A percentile compares a stretch with the other conserved stretches of the same genome.
Conservation (phyloP, 1,284 basidiomycete genomes). For the Trichosporon sp. region DNA sequence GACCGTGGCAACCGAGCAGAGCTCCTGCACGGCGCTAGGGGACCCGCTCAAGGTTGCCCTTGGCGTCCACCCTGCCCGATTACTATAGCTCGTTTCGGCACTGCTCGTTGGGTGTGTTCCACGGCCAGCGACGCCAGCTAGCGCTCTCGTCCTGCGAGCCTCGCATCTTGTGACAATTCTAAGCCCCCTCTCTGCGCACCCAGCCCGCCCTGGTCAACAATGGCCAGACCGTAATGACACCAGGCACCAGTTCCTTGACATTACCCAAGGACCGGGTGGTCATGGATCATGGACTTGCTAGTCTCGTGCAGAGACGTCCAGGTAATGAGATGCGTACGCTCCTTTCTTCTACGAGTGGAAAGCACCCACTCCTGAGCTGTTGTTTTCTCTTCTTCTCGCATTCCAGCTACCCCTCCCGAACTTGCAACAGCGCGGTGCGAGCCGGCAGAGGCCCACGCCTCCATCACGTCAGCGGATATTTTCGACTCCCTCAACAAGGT, state of each 20-base stretch:
- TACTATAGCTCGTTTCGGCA: neutral
- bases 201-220: neutral
- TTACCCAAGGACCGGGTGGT: neutral
- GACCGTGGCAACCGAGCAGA: neutral
- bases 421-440: neutral
- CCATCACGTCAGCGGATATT: constrained; percentile 5
- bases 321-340: neutral
- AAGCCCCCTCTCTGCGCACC: neutral
- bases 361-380: neutral
- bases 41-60: neutral
- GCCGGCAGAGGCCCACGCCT: neutral
- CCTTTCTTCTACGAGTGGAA: no score
- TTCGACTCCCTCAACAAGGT: neutral
- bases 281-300: neutral
- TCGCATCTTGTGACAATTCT: neutral
- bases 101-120: neutral
- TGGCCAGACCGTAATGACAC: neutral
- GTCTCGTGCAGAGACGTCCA: neutral
- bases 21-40: neutral
- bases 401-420: neutral
- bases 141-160: neutral
- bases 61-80: neutral
- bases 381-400: neutral
- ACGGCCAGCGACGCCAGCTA: neutral
- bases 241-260: neutral